Evolutionary conservation across 148 eudicot species (phyloP), one percentile per base, ranked within the genome.

Genomic region (Drosera capensis): DNA sequence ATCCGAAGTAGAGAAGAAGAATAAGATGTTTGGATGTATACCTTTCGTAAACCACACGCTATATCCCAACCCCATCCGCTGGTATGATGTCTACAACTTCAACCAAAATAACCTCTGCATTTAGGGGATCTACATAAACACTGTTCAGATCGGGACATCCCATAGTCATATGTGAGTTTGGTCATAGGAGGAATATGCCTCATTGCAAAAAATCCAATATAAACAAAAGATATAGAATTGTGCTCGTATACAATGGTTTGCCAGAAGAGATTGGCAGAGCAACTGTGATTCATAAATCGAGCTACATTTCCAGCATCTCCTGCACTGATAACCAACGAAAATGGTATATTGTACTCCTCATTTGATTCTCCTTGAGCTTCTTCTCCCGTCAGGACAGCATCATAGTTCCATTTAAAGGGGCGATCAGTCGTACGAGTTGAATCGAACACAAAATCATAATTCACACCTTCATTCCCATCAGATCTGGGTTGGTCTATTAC

Each of bases 131-230:
- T 84, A 62, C 97, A 90, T 11, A 78, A 54, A 67, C 97, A 90
- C 30, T 55, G 71, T n/a, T 66, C 84, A n/a, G 71, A 54, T 18
- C 50, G 61, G 48, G 82, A 64, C 28, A 56, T 55, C 24, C 97
- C 97, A 52, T 90, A 80, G 49, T 90, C 83, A 78, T 52, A 84
- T 20, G 87, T 80, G 56, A 90, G 70, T 72, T 90, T 95, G 31
- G 75, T 71, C 95, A 90, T 67, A 7, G 95, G 97, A 53, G 95
- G 71, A 35, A 90, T 90, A 53, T 84, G 92, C 18, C 65, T 68
- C 35, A 80, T 67, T 37, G 97, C 95, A 66, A 64, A 90, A 59
- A 90, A 84, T 8, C 72, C 93, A 64, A 84, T 63, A 70, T 78
- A 93, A 25, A 78, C 34, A 58, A 55, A 66, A 17, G 73, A 57